Evolutionary conservation across 2,329 filamentous ascomycete genomes (phyloP).

Genomic region (Mycosphaerelloides madeirae): DNA sequence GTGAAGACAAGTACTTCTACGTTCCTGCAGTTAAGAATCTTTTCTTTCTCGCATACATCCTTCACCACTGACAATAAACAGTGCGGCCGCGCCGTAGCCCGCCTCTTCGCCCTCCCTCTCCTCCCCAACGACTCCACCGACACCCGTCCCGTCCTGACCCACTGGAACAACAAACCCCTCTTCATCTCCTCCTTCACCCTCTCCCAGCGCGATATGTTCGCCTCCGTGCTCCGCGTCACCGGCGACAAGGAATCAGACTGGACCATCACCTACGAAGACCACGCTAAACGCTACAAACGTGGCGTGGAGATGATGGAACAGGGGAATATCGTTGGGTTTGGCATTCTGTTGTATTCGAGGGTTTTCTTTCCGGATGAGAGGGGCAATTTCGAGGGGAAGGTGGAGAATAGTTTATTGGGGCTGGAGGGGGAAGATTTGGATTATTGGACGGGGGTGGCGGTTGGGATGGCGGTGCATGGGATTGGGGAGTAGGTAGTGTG

Average conservation of each 20-base stretch:
- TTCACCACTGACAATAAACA: neutral
- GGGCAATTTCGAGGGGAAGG: constrained; percentile 36
- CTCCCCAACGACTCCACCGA: neutral
- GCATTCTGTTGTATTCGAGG: constrained; percentile 51
- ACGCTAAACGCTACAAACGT: constrained; percentile 45
- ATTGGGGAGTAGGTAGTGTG: too few species aligned
- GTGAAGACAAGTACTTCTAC: constrained; percentile 55
- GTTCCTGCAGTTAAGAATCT: constrained; percentile 51
- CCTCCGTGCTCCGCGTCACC: constrained; percentile 54
- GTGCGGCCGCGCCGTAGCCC: constrained; percentile 47
- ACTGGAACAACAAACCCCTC: constrained; percentile 47
- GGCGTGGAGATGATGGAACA: constrained; percentile 43
- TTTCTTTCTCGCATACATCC: constrained; percentile 9
- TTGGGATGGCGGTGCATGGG: constrained; percentile 32
- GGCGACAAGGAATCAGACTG: constrained; percentile 57
- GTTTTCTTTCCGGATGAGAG: constrained; percentile 42
- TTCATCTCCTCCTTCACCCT: constrained; percentile 54
- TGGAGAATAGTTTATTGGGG: constrained; percentile 52
- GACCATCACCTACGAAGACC: constrained; percentile 49
- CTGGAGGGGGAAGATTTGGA: constrained; percentile 57
- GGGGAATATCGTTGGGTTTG: constrained; percentile 45
- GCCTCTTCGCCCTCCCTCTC: constrained; percentile 29
- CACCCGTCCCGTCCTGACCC: constrained; percentile 10
- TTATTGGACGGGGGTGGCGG: constrained; percentile 46
- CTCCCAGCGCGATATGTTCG: constrained; percentile 61